Percentiles rank a stretch among this genome's conserved stretches.
Conservation (phyloP, 73 alveolate genomes). For the Stentor roeselii region DNA sequence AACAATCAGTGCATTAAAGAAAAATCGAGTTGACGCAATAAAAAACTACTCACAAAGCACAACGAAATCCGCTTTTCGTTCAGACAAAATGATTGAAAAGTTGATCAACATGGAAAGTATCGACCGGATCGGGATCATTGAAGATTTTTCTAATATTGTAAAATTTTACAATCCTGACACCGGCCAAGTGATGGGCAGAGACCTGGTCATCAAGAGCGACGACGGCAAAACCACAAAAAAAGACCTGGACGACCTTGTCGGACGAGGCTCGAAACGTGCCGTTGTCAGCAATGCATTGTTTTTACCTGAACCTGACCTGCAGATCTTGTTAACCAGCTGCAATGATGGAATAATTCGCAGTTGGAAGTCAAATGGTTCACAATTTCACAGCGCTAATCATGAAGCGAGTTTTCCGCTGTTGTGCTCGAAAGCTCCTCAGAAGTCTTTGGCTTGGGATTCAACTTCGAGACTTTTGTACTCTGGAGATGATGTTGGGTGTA, state of each 20-base stretch:
- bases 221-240: constrained; percentile 30
- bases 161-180: constrained; percentile 68
- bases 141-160: constrained; percentile 73
- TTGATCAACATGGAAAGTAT: constrained; percentile 55
- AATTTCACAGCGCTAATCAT: constrained; percentile 58
- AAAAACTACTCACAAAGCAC: constrained; percentile 37
- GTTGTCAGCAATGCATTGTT: constrained; percentile 37
- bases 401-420: constrained; percentile 44
- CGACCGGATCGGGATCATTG: constrained; percentile 70
- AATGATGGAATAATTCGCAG: constrained; percentile 73
- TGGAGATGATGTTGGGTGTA: constrained; percentile 72
- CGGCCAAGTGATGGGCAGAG: constrained; percentile 66
- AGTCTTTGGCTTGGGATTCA: constrained; percentile 77
- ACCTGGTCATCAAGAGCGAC: constrained; percentile 62
- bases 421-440: constrained; percentile 41
- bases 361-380: constrained; percentile 69
- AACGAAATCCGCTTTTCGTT: constrained; percentile 36
- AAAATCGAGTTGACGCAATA: constrained; percentile 64
- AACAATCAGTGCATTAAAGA: constrained; percentile 46
- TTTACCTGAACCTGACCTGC: constrained; percentile 50
- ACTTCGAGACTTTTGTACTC: constrained; percentile 60
- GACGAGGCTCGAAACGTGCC: constrained; percentile 31
- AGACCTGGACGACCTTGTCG: constrained; percentile 44
- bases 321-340: constrained; percentile 60
- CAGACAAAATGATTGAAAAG: constrained; percentile 47